Conservation (phyloP, 345 rosid species). For the Clausena lansium region DNA sequence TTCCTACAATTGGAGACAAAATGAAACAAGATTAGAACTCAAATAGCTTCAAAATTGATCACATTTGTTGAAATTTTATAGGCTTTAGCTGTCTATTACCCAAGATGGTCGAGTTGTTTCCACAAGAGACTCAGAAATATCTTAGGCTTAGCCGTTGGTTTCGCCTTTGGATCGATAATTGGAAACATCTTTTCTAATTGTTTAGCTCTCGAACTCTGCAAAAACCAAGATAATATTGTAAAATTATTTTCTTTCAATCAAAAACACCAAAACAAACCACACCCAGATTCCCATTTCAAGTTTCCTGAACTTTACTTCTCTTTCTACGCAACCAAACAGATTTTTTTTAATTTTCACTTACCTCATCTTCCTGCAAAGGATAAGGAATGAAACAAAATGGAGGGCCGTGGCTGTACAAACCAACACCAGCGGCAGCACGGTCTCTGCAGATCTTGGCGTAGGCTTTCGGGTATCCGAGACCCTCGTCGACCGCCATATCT, state of each 20-base stretch:
- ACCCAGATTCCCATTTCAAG: background rate
- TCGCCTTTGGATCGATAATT: conserved; percentile 63
- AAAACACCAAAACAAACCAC: background rate
- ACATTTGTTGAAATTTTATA: background rate
- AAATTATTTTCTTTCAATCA: background rate
- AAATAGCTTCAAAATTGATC: too few species aligned
- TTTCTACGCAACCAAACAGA: conserved; percentile 15
- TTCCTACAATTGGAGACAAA: conserved; percentile 44
- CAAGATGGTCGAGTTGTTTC: conserved; percentile 92
- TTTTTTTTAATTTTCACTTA: background rate
- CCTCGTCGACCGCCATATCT: conserved; percentile 58
- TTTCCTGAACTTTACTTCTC: background rate
- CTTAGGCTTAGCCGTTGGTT: conserved; percentile 64
- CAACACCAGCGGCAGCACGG: conserved; percentile 10
- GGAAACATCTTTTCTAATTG: conserved; percentile 70
- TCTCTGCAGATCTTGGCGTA: conserved; percentile 69
- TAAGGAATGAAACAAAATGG: conserved; percentile 74
- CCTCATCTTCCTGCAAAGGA: conserved; percentile 60
- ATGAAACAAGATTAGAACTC: conserved; percentile 8
- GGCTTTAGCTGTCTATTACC: conserved; percentile 36
- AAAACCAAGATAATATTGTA: background rate
- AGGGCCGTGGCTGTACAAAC: conserved; percentile 56
- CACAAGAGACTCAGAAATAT: conserved; percentile 69
- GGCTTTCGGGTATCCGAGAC: conserved; percentile 78
- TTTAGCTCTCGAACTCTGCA: conserved; percentile 46